Conservation (phyloP, 441 rosid species). For the Mallotus japonicus region DNA sequence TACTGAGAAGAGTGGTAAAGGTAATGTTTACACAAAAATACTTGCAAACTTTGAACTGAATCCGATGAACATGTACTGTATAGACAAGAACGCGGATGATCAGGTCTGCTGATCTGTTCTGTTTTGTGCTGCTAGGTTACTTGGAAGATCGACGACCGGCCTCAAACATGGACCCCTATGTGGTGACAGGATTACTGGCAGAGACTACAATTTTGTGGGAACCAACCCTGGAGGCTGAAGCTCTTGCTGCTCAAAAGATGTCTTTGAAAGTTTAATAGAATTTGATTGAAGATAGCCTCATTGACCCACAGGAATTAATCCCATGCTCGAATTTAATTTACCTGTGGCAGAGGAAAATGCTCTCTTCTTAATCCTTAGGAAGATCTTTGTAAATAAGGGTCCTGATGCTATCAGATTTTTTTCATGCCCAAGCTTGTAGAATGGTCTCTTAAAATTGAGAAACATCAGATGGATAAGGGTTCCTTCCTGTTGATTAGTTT, state of each 20-base stretch:
- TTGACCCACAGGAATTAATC: constrained; percentile 9
- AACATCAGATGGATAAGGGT: constrained; percentile 18
- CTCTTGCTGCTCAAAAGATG: constrained; percentile 87
- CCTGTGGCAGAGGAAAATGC: constrained; percentile 12
- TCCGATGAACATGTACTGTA: not conserved
- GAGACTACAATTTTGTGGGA: constrained; percentile 82
- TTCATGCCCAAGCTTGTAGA: constrained; percentile 13
- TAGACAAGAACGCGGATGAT: no score
- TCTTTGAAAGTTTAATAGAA: constrained; percentile 56
- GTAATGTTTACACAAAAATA: constrained; percentile 31
- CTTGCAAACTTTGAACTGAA: not conserved
- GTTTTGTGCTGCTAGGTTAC: constrained; percentile 49
- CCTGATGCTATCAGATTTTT: constrained; percentile 19
- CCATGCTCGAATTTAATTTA: constrained; percentile 16
- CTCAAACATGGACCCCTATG: constrained; percentile 93
- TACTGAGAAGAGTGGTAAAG: constrained; percentile 88
- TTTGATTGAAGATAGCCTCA: constrained; percentile 15
- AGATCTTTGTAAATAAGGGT: constrained; percentile 40
- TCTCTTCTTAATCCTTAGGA: constrained; percentile 17
- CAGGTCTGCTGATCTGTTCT: no score
- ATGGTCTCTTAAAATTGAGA: constrained; percentile 20
- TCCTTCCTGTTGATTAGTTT: not conserved
- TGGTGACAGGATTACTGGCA: constrained; percentile 75
- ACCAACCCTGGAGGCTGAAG: constrained; percentile 89
- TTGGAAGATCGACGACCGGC: constrained; percentile 93